phyloP scores from a whole-genome alignment of 2,329 filamentous ascomycete genomes.

The Fusarium vanettenii region DNA sequence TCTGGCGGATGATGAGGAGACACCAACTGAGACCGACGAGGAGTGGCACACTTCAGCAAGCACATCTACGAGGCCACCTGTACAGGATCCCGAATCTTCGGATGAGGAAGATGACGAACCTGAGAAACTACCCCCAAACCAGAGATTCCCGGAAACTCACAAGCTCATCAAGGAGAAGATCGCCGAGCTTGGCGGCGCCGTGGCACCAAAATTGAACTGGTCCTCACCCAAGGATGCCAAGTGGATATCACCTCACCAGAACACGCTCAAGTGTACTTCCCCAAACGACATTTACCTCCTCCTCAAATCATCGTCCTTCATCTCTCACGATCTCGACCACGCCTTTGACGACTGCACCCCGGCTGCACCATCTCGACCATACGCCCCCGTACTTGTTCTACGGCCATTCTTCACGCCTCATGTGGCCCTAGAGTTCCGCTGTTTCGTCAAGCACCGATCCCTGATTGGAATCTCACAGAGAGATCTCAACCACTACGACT shows the following conservation, averaged over 20 bases:
- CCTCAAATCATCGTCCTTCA: conserved; percentile 92
- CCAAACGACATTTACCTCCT: conserved; percentile 94
- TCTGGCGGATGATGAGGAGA: conserved; percentile 74
- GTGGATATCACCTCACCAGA: conserved; percentile 86
- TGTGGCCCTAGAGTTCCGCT: conserved; percentile 92
- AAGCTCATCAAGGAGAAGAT: conserved; percentile 81
- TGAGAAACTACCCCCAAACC: conserved; percentile 59
- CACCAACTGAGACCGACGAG: conserved; percentile 67
- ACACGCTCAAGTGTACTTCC: conserved; percentile 89
- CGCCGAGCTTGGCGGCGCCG: conserved; percentile 82
- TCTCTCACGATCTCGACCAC: conserved; percentile 93
- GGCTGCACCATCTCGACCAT: conserved; percentile 55
- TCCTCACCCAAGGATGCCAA: conserved; percentile 95
- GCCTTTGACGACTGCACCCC: conserved; percentile 80
- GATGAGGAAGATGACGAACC: conserved; percentile 60
- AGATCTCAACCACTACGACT: conserved; percentile 90
- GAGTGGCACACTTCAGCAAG: conserved; percentile 56
- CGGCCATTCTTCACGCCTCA: conserved; percentile 90
- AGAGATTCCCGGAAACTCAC: conserved; percentile 78
- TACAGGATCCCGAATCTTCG: conserved; percentile 58
- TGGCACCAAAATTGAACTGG: conserved; percentile 97
- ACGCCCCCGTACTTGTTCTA: conserved; percentile 84
- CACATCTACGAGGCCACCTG: conserved; percentile 40
- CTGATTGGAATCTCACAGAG: conserved; percentile 89
- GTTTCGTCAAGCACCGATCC: conserved; percentile 86